Evolutionary conservation across 495 filamentous ascomycete genomes (phyloP), one percentile per base, ranked within the genome.

Genomic region (Penicillium canescens): DNA sequence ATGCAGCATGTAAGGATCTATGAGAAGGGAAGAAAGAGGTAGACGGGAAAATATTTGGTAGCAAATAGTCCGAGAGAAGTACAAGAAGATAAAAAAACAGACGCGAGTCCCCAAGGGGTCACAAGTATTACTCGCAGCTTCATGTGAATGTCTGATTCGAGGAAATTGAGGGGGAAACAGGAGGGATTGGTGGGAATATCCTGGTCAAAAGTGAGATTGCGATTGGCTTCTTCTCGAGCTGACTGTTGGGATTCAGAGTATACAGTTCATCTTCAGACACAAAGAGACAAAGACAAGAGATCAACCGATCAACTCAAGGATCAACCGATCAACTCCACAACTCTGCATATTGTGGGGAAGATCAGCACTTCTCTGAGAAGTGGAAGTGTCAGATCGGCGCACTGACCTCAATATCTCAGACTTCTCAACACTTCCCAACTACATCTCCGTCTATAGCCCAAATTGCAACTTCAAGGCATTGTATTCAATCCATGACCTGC

Each of bases 161-260:
- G 38, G 47, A 41, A 50, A 39, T 39, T 36, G 33, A 28, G 23
- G 42, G 14, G 42, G 14, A 28, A 28, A 6, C 26, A 28, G 37
- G 26, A 55, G 12, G 42, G 56, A 66, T 66, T 66, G 60, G 63
- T 63, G 63, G 60, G 43, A 66, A 52, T 55, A 52, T 18, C 21
- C 28, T 26, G 37, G 50, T n/a, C 41, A 43, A 33, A 24, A 20
- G 48, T 54, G 52, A 52, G 59, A 21, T 24, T 34, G 14, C 24
- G 31, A 50, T 41, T 40, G 47, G 28, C 28, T 12, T 20, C 42
- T 14, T 12, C 13, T 45, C 1, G 21, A 38, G 20, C 12, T 24
- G 3, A 11, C 35, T 11, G 18, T 37, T 24, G 33, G 31, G 11
- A 13, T 18, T 36, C 12, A 6, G 11, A 18, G 18, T 18, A 18